Evolutionary conservation across 2,329 filamentous ascomycete species (phyloP).

Genomic region (Sphaceloma murrayae): DNA sequence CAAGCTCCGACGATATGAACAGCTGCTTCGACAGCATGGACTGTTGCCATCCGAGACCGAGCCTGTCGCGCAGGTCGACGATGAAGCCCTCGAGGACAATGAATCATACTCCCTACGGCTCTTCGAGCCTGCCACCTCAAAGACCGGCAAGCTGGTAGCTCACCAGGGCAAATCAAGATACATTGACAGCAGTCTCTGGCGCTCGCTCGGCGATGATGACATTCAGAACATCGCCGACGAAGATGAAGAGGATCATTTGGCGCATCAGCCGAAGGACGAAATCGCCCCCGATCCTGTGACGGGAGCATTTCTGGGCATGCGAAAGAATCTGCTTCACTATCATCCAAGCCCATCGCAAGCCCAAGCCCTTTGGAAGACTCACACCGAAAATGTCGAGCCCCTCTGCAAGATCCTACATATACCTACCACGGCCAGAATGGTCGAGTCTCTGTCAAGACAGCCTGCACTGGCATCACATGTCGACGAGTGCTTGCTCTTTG

Average conservation of each 20-base stretch:
- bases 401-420: conserved; percentile 62
- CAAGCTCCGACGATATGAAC: conserved; percentile 34
- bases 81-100: neutral
- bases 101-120: neutral
- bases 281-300: conserved; percentile 23
- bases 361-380: conserved; percentile 43
- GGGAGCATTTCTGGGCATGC: conserved; percentile 22
- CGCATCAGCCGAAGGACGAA: neutral
- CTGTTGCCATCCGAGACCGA: conserved; percentile 23
- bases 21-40: conserved; percentile 30
- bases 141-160: conserved; percentile 24
- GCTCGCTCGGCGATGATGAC: conserved; percentile 24
- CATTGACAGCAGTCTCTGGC: conserved; percentile 32
- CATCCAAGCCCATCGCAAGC: conserved; percentile 11
- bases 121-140: neutral
- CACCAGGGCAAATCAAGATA: conserved; percentile 34
- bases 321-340: conserved; percentile 13
- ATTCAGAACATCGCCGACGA: conserved; percentile 23
- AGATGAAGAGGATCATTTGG: conserved; percentile 22
- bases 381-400: conserved; percentile 61
- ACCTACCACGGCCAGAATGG: conserved; percentile 44
- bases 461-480: conserved; percentile 49
- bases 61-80: neutral
- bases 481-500: conserved; percentile 50
- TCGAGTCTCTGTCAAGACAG: conserved; percentile 34